Conservation (phyloP, 441 rosid species). For the Bocquillonia castaneifolia region DNA sequence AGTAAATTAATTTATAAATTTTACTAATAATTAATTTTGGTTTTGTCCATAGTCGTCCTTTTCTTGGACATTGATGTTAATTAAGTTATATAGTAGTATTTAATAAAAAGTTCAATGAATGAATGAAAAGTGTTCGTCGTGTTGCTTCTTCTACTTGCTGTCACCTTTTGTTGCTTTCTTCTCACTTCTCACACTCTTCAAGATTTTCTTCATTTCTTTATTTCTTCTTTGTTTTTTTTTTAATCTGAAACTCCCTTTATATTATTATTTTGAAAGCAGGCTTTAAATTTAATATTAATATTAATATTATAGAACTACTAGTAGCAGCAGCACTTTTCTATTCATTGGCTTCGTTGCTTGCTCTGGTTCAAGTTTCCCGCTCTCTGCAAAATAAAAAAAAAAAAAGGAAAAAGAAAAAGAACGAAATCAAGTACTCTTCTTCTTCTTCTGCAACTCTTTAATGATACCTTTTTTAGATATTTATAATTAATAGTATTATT, state of each 20-base stretch:
- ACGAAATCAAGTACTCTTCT: not conserved
- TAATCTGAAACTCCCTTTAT: not conserved
- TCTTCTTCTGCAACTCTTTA: not conserved
- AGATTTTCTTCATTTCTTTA: constrained; percentile 14
- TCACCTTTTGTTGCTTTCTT: constrained; percentile 30
- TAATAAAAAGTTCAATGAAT: no score
- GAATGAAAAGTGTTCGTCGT: constrained; percentile 40
- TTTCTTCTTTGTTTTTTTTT: not conserved
- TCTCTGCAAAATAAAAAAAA: constrained; percentile 34
- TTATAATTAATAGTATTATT: not conserved
- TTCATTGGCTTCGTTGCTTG: constrained; percentile 14
- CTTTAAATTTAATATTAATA: no score
- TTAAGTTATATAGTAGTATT: no score
- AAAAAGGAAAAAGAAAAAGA: not conserved
- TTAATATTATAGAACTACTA: no score
- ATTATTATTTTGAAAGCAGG: not conserved
- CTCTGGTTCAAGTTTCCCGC: constrained; percentile 68
- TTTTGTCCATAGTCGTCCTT: no score
- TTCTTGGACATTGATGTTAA: no score
- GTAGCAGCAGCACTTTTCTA: not conserved
- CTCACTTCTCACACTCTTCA: constrained; percentile 34
- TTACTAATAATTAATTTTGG: no score
- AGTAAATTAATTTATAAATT: no score
- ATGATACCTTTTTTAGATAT: not conserved
- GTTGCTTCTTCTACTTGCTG: constrained; percentile 30